Conservation (phyloP, 371 early-diverging fungal genomes). For the Syncephalastrum racemosum region DNA sequence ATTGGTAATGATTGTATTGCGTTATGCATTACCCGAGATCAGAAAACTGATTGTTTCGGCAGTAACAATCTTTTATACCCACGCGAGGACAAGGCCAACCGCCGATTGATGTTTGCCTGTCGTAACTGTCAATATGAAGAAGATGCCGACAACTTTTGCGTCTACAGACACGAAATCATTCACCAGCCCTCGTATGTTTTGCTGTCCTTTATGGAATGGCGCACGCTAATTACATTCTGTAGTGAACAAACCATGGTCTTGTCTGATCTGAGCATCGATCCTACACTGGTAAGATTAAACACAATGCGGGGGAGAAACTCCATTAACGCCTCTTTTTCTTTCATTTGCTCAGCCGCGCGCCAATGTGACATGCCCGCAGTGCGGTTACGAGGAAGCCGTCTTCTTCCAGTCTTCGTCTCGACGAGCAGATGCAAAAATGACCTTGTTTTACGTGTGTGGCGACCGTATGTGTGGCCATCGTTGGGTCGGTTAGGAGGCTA, state of each 20-base stretch:
- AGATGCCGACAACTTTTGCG: conserved; percentile 77
- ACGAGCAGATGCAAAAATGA: conserved; percentile 88
- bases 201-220: background rate
- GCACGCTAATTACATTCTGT: conserved; percentile 8
- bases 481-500: conserved; percentile 55
- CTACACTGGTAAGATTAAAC: conserved; percentile 58
- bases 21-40: background rate
- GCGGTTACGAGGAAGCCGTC: conserved; percentile 77
- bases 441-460: conserved; percentile 89
- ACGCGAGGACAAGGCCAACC: conserved; percentile 76
- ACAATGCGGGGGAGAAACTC: background rate
- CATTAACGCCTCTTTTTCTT: conserved; percentile 2
- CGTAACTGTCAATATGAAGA: conserved; percentile 93
- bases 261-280: conserved; percentile 81
- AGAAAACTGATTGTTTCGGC: background rate
- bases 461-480: conserved; percentile 74
- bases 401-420: conserved; percentile 91
- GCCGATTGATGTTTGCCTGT: conserved; percentile 85
- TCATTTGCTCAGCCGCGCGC: conserved; percentile 63
- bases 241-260: conserved; percentile 79
- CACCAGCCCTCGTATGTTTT: conserved; percentile 74
- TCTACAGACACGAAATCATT: conserved; percentile 84
- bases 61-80: conserved; percentile 98
- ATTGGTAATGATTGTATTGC: conserved; percentile 52
- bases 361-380: conserved; percentile 68